A percentile compares a stretch with the other conserved stretches of the same genome.
These are phyloP conservation scores for Dichomitus squalens DNA, from an alignment of 1,284 basidiomycete genomes.

Conservation along the genomic window DNA sequence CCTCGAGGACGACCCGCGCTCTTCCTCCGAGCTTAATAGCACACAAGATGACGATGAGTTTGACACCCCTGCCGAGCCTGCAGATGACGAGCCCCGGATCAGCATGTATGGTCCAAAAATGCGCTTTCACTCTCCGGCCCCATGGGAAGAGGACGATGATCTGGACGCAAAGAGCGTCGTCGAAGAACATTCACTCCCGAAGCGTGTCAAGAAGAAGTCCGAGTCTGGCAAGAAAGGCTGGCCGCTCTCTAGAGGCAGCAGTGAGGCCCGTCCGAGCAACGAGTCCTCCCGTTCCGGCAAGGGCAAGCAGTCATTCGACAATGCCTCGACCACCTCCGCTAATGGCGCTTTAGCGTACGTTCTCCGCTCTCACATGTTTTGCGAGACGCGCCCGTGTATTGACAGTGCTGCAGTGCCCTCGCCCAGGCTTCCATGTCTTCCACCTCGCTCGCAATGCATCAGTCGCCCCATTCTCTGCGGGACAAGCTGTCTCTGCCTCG, in stretches of 20 bases:
- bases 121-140: constrained; percentile 76
- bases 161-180: constrained; percentile 47
- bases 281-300: constrained; percentile 60
- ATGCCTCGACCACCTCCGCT: constrained; percentile 49
- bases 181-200: constrained; percentile 31
- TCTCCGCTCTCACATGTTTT: not conserved
- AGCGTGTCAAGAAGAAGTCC: constrained; percentile 33
- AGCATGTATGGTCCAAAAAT: constrained; percentile 78
- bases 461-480: constrained; percentile 38
- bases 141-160: constrained; percentile 69
- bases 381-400: not conserved
- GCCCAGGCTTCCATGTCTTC: constrained; percentile 64
- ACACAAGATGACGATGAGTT: constrained; percentile 32
- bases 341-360: constrained; percentile 61
- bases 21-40: constrained; percentile 38
- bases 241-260: constrained; percentile 45
- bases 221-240: constrained; percentile 46
- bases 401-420: constrained; percentile 38
- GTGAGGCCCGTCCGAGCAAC: constrained; percentile 55
- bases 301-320: constrained; percentile 62
- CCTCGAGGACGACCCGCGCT: constrained; percentile 58
- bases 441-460: constrained; percentile 41
- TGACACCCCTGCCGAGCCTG: constrained; percentile 32
- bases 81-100: constrained; percentile 51
- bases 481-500: constrained; percentile 40